Evolutionary conservation across 768 basidiomycete genomes (phyloP).

Genomic region (Mrakia blollopis): DNA sequence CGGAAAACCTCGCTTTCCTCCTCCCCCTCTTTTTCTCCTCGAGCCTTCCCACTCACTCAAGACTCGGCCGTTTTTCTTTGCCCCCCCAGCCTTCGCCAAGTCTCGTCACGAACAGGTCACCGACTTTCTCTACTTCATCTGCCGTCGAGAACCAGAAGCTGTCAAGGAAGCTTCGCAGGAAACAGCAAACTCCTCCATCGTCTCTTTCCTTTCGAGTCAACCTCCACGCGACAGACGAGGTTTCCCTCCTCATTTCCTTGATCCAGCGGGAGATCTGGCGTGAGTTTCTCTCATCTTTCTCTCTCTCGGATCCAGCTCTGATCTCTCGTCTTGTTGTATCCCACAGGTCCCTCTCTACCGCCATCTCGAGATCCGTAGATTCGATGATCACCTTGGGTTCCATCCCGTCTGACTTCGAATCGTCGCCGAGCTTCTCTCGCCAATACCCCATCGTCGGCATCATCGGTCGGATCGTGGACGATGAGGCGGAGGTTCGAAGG

Average conservation of each 20-base stretch:
- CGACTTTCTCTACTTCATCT: slow-evolving; percentile 24
- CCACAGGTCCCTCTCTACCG: not conserved
- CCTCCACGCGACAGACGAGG: not conserved
- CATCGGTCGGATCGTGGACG: not conserved
- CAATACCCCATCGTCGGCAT: not conserved
- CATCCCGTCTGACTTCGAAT: not conserved
- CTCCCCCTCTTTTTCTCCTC: not conserved
- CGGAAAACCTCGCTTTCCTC: not conserved
- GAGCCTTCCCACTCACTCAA: no score
- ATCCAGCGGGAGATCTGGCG: slow-evolving; percentile 19
- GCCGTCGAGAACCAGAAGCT: not conserved
- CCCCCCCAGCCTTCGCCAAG: slow-evolving; percentile 3
- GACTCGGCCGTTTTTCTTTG: not conserved
- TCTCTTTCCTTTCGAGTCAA: not conserved
- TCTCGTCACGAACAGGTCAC: slow-evolving; percentile 16
- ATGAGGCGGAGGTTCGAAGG: slow-evolving; percentile 13
- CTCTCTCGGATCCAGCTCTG: no score
- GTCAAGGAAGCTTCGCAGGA: not conserved
- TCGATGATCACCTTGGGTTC: not conserved
- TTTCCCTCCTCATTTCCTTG: slow-evolving; percentile 1
- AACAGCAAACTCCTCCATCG: not conserved
- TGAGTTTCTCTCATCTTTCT: not conserved
- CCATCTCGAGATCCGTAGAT: not conserved
- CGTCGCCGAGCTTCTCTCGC: not conserved
- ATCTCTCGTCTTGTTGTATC: no score